Conservation (phyloP, 495 filamentous ascomycete genomes). For the Neurospora sp. region DNA sequence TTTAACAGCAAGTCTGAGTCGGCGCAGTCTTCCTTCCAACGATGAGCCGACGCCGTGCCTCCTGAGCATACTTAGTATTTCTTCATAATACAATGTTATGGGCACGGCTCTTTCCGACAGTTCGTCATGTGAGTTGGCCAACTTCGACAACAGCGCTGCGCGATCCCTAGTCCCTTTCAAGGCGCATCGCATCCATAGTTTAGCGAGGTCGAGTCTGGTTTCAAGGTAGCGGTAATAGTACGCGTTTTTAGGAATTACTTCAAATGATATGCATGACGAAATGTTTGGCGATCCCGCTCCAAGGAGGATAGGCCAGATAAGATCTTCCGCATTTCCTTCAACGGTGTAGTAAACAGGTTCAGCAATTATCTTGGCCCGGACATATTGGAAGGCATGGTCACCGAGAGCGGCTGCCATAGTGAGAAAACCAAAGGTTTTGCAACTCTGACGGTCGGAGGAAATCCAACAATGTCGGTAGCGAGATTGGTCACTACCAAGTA, state of each 20-base stretch:
- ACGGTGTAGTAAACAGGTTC: neutral
- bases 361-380: neutral
- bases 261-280: too few species aligned
- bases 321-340: neutral
- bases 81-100: too few species aligned
- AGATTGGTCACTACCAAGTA: neutral
- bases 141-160: neutral
- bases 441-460: neutral
- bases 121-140: neutral
- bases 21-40: neutral
- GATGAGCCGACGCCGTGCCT: neutral
- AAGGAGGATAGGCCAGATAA: neutral
- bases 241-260: too few species aligned
- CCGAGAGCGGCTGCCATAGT: neutral
- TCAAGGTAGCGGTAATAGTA: too few species aligned
- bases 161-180: neutral
- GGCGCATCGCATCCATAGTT: neutral
- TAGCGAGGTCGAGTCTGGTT: neutral
- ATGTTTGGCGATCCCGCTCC: accelerated
- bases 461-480: neutral
- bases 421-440: neutral
- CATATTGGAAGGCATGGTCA: neutral
- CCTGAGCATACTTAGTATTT: neutral
- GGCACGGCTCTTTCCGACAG: too few species aligned
- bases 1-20: neutral